These are phyloP conservation scores for Adiantum capillusveneris DNA, from an alignment of 75 land plant species.

Conservation along the genomic window DNA sequence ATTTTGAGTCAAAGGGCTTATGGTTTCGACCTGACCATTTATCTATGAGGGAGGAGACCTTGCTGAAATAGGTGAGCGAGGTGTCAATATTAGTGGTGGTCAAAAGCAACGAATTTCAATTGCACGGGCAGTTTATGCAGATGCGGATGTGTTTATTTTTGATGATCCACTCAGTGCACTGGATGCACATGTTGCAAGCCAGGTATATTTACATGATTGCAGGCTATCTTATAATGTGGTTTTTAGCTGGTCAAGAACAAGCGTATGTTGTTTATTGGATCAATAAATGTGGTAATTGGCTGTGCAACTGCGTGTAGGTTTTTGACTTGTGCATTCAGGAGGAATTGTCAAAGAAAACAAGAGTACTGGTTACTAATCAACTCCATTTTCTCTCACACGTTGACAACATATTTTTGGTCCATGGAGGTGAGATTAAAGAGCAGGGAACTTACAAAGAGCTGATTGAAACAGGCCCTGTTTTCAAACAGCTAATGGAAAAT, in stretches of 20 bases:
- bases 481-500: conserved; percentile 95
- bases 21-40: too few relatives aligned
- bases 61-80: conserved; percentile 40
- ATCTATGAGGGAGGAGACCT: conserved; percentile 34
- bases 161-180: conserved; percentile 40
- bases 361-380: conserved; percentile 93
- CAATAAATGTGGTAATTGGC: neutral
- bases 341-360: conserved; percentile 68
- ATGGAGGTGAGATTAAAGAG: conserved; percentile 84
- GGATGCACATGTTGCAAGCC: conserved; percentile 22
- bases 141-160: conserved; percentile 30
- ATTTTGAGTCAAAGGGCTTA: too few relatives aligned
- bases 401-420: conserved; percentile 74
- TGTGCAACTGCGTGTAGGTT: conserved; percentile 37
- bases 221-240: too few relatives aligned
- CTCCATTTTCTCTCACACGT: conserved; percentile 92
- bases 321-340: conserved; percentile 84
- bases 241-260: too few relatives aligned
- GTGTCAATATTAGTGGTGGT: conserved; percentile 42
- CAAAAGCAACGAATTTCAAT: conserved; percentile 41
- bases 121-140: conserved; percentile 32
- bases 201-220: too few relatives aligned
- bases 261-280: neutral
- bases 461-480: conserved; percentile 47
- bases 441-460: conserved; percentile 90